Base-by-base conservation (phyloP, 2,329 filamentous ascomycete species). In the Ophiognomonia clavigignenti-juglandacearum region DNA sequence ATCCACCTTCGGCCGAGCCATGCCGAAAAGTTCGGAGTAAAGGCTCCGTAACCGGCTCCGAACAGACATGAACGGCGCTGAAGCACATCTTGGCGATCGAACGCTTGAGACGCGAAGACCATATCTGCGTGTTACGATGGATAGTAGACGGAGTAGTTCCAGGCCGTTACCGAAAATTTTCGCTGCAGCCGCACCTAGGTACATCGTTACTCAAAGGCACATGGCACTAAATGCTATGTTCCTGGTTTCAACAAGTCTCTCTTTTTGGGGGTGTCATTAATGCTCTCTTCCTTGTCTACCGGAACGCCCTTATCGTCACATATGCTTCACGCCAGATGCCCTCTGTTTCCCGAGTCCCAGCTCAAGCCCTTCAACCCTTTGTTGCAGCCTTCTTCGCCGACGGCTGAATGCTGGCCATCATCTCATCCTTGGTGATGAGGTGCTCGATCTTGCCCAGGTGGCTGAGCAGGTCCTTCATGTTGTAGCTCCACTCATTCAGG, bases 381-480 rank as follows among this genome's bases (percentile, higher is more conserved):
- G 39, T 43, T 20, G 42, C 46, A 24, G 27, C 42, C 42, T 52
- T 52, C 36, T 52, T 52, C n/a, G 46, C 47, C 16, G 50, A 52
- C 16, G 88, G 88, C 67, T 93, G 85, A 60, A 98, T 97, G 50
- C 91, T 80, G 34, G 93, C 93, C 93, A 98, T 98, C 93, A 98
- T 98, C 77, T 98, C 93, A 71, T 98, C 93, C 77, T 97, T 97
- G 46, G 95, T 98, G 62, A 98, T 98, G 60, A 98, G 76, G 67
- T 98, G 93, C 64, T 98, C 93, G 52, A 98, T 95, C 42, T 87
- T 73, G 74, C 91, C 87, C 58, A 92, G 64, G 50, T 88, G 68
- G n/a, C 85, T 85, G 49, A 92, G 68, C 59, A 92, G 69, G 59
- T 81, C 87, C 61, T 66, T 67, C 82, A 67, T 97, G 68, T 96